These are phyloP conservation scores for Trichoderma aggressivum DNA, from an alignment of 2,329 filamentous ascomycete species.

Conservation along the genomic window DNA sequence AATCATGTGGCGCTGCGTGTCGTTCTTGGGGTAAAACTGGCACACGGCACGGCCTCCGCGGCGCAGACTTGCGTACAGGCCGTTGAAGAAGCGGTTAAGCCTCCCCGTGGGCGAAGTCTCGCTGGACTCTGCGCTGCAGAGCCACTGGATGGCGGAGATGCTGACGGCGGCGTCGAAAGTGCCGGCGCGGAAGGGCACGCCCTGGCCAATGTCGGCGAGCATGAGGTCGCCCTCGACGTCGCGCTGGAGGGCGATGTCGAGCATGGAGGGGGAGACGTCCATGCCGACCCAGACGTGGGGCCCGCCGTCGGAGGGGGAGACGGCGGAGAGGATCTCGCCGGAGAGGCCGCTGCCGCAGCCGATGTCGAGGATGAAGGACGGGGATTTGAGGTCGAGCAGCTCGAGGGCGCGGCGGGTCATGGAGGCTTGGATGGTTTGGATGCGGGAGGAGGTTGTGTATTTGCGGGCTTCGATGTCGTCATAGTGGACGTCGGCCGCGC, in stretches of 20 bases:
- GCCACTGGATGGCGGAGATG: constrained; percentile 96
- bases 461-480: constrained; percentile 93
- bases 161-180: constrained; percentile 93
- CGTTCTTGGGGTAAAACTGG: constrained; percentile 98
- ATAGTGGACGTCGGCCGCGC: constrained; percentile 95
- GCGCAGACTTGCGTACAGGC: constrained; percentile 78
- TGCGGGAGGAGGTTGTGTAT: constrained; percentile 94
- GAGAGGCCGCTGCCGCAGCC: constrained; percentile 94
- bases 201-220: constrained; percentile 91
- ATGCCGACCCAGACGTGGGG: constrained; percentile 97
- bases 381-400: constrained; percentile 74
- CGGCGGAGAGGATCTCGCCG: constrained; percentile 84
- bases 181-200: constrained; percentile 87
- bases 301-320: constrained; percentile 66
- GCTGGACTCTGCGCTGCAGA: constrained; percentile 90
- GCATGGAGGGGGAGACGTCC: constrained; percentile 93
- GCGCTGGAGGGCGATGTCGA: constrained; percentile 87
- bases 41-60: constrained; percentile 88
- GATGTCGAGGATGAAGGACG: constrained; percentile 91
- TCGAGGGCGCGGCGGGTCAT: constrained; percentile 95
- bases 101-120: constrained; percentile 78
- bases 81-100: constrained; percentile 84
- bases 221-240: constrained; percentile 94
- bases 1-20: constrained; percentile 88
- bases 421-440: constrained; percentile 88